These are phyloP conservation scores for Aspergillus ellipticus DNA, from an alignment of 495 filamentous ascomycete species.

Conservation along the genomic window DNA sequence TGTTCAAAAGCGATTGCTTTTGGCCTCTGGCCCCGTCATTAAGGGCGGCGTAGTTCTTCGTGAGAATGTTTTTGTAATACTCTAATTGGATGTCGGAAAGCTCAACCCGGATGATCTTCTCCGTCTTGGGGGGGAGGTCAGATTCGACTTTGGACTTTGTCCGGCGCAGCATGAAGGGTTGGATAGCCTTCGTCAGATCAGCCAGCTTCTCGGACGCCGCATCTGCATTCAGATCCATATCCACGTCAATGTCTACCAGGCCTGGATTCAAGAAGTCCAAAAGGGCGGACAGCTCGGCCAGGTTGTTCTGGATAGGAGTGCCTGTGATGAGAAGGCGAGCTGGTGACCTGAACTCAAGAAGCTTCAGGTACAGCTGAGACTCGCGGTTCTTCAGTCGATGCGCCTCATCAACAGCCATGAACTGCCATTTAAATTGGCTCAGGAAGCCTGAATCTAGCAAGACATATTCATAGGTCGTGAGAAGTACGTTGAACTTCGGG, in stretches of 20 bases:
- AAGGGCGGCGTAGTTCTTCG: conserved; percentile 90
- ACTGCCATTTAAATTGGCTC: conserved; percentile 91
- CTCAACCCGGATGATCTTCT: conserved; percentile 98
- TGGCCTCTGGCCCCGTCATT: conserved; percentile 83
- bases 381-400: conserved; percentile 96
- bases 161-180: conserved; percentile 90
- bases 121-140: conserved; percentile 90
- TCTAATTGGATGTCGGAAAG: conserved; percentile 93
- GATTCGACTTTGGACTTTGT: conserved; percentile 97
- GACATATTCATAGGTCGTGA: conserved; percentile 96
- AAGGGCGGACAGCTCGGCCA: conserved; percentile 85
- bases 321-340: conserved; percentile 91
- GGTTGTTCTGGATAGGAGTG: conserved; percentile 94
- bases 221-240: conserved; percentile 75
- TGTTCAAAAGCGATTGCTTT: conserved; percentile 94
- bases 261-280: conserved; percentile 96
- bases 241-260: conserved; percentile 76
- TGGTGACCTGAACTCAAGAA: conserved; percentile 79
- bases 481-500: conserved; percentile 88
- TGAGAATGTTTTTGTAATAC: conserved; percentile 98
- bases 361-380: conserved; percentile 80
- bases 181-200: conserved; percentile 70
- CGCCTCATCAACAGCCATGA: conserved; percentile 92
- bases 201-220: conserved; percentile 64
- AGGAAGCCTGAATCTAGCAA: conserved; percentile 74